These are phyloP conservation scores for Podochytrium sp. DNA, from an alignment of 192 early-diverging fungal genomes.

Conservation along the genomic window DNA sequence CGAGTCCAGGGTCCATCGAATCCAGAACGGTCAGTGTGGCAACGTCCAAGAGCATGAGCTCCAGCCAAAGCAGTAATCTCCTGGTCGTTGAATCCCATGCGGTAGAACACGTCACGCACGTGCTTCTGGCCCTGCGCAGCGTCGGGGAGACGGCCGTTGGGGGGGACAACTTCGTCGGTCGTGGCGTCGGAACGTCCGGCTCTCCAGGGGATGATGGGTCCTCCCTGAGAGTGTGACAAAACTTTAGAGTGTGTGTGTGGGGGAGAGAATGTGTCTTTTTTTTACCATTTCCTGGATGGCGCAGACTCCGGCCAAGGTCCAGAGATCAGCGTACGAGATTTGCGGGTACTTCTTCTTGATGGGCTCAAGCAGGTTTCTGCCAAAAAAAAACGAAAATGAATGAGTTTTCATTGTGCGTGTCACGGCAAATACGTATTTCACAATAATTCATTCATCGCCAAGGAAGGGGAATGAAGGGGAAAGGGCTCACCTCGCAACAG, in stretches of 20 bases:
- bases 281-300: conserved; percentile 65
- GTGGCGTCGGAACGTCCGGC: conserved; percentile 49
- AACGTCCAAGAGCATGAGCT: conserved; percentile 71
- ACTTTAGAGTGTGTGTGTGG: background rate
- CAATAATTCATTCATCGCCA: background rate
- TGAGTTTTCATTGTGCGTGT: background rate
- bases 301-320: conserved; percentile 72
- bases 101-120: conserved; percentile 65
- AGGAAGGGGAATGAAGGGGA: background rate
- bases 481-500: conserved; percentile 35
- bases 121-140: conserved; percentile 60
- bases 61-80: conserved; percentile 75
- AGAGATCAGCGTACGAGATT: conserved; percentile 75
- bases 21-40: conserved; percentile 72
- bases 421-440: background rate
- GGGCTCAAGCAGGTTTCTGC: conserved; percentile 54
- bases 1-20: conserved; percentile 62
- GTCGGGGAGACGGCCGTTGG: conserved; percentile 76
- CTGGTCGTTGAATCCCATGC: conserved; percentile 75
- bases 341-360: conserved; percentile 64
- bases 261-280: background rate
- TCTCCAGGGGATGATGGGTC: conserved; percentile 68
- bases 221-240: conserved; percentile 45
- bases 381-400: background rate
- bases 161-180: conserved; percentile 40